Percentiles rank a stretch among this genome's conserved stretches.
phyloP scores from a whole-genome alignment of 2,329 filamentous ascomycete species.

The Lithohypha guttulata region DNA sequence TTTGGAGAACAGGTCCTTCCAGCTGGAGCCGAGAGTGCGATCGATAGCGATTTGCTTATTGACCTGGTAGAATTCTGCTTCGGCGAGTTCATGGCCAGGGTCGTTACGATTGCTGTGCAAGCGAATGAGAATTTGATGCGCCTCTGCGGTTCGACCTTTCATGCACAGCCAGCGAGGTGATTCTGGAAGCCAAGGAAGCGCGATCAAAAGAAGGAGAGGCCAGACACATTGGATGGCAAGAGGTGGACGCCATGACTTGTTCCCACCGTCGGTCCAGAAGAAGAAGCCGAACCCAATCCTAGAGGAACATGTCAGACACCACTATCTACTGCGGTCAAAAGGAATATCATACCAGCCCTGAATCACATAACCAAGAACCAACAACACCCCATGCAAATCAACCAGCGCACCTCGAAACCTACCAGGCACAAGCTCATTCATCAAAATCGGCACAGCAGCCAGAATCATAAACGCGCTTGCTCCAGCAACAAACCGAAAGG shows the following conservation, averaged over 20 bases:
- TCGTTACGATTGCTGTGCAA: slow-evolving; percentile 34
- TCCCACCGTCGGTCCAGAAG: slow-evolving; percentile 16
- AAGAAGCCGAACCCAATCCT: slow-evolving; percentile 20
- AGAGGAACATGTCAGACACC: background rate
- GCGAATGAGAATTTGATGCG: slow-evolving; percentile 25
- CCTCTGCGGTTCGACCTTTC: slow-evolving; percentile 11
- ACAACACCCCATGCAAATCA: slow-evolving; percentile 15
- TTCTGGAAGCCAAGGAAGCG: slow-evolving; percentile 14
- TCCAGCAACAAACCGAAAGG: slow-evolving; percentile 18
- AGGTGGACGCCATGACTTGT: slow-evolving; percentile 19
- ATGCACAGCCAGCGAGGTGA: slow-evolving; percentile 18
- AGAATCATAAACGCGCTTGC: slow-evolving; percentile 19
- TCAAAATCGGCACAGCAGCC: slow-evolving; percentile 17
- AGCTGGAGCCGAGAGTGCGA: slow-evolving; percentile 14
- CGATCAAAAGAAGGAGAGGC: slow-evolving; percentile 15
- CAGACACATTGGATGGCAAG: slow-evolving; percentile 15
- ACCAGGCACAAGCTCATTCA: slow-evolving; percentile 18
- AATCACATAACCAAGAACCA: slow-evolving; percentile 16
- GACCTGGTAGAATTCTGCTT: slow-evolving; percentile 32
- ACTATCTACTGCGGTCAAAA: background rate
- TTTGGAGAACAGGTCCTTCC: slow-evolving; percentile 16
- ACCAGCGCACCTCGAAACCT: slow-evolving; percentile 16
- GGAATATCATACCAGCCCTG: slow-evolving; percentile 4
- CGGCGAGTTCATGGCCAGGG: slow-evolving; percentile 29
- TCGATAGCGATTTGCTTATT: slow-evolving; percentile 18